Base-by-base conservation (phyloP, 2,329 filamentous ascomycete genomes). In the Aspergillus glaucus region DNA sequence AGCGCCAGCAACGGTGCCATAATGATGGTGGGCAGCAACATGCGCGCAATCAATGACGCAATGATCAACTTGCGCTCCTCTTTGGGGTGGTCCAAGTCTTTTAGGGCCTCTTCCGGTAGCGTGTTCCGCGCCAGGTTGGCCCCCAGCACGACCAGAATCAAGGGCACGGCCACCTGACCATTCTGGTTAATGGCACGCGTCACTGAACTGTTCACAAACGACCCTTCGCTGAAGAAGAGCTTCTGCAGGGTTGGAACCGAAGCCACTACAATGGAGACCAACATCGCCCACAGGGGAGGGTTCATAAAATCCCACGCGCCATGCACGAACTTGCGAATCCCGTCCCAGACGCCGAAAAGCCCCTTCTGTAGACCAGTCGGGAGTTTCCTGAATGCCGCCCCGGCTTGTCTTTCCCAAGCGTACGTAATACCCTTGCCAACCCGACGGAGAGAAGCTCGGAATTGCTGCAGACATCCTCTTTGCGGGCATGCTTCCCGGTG, bases 241-340 rank as follows among this genome's bases (percentile, higher is more conserved):
- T 78, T 75, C 67, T 98, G 92, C 6, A 98, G 79, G 1, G 75
- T 64, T 0, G 93, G 93, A 5, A 96, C 81, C 0, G 90, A 95
- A 2, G 93, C 93, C 5, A 98, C 87, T 45, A 95, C 72, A 42
- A 97, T 85, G n/a, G 93, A 88, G 36, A 84, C 75, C 30, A 97
- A 75, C 93, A 98, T 97, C 26, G 93, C 91, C 90, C 91, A 97
- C 22, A 98, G 82, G 1, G 93, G 93, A 39, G 93, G 92, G 70
- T 97, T 97, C 92, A 98, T 97, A 68, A 96, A 95, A 43, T 87
- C 86, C 87, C 87, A 93, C 10, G 91, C 66, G 46, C 90, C 90
- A 44, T 71, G 71, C 57, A 80, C 70, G 58, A 88, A 85, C 53
- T 66, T 79, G 67, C 58, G 59, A 26, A 72, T 46, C 39, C 66